phyloP scores from a whole-genome alignment of 441 rosid species.

The Flueggea neowawraea region DNA sequence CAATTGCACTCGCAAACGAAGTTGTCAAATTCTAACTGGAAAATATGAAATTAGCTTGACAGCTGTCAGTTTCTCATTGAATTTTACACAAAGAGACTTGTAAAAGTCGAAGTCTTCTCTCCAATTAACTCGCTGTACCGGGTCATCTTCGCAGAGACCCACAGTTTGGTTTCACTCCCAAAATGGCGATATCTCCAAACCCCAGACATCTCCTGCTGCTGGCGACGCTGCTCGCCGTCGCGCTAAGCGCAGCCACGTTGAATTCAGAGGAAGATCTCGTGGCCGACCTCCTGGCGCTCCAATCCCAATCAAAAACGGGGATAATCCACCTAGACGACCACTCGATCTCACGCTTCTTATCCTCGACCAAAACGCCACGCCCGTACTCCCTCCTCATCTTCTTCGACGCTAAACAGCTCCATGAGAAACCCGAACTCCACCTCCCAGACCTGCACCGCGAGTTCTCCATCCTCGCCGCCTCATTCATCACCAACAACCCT shows the following conservation, averaged over 20 bases:
- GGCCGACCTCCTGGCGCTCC: slow-evolving; percentile 47
- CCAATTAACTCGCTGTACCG: too few relatives aligned
- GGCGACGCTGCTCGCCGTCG: not conserved
- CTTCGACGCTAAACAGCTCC: slow-evolving; percentile 90
- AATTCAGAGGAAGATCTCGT: slow-evolving; percentile 41
- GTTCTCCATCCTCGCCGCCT: slow-evolving; percentile 61
- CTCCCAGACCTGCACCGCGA: slow-evolving; percentile 63
- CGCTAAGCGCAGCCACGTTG: too few relatives aligned
- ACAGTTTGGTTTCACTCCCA: not conserved
- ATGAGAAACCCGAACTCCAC: slow-evolving; percentile 69
- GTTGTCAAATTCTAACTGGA: too few relatives aligned
- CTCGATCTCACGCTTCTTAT: slow-evolving; percentile 62
- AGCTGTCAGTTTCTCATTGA: too few relatives aligned
- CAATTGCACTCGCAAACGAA: too few relatives aligned
- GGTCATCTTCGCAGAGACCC: too few relatives aligned
- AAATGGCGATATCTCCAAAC: slow-evolving; percentile 45
- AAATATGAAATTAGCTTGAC: too few relatives aligned
- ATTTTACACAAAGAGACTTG: too few relatives aligned
- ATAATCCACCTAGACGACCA: slow-evolving; percentile 79
- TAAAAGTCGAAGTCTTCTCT: too few relatives aligned
- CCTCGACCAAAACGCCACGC: slow-evolving; percentile 62
- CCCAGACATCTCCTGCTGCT: not conserved
- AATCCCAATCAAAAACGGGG: slow-evolving; percentile 58
- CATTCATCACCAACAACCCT: slow-evolving; percentile 67
- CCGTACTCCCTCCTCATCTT: slow-evolving; percentile 74